Evolutionary conservation across 2,329 filamentous ascomycete species (phyloP).

Genomic region (Nemania sp.): DNA sequence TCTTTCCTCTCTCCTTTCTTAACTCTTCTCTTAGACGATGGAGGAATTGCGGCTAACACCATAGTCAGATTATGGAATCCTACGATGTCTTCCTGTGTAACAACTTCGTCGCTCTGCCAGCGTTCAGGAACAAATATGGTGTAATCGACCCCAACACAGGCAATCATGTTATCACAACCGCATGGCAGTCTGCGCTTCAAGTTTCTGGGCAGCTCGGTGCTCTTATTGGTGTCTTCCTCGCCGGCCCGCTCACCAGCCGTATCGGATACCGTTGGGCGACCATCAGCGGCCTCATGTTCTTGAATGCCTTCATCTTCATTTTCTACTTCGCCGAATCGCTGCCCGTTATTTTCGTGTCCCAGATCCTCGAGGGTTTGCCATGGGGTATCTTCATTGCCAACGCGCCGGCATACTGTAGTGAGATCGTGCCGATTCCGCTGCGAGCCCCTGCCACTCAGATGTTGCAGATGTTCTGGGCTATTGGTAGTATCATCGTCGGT

Average conservation of each 20-base stretch:
- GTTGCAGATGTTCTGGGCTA: slow-evolving; percentile 75
- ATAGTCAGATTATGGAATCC: slow-evolving; percentile 71
- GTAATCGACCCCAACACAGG: slow-evolving; percentile 48
- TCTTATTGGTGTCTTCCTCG: slow-evolving; percentile 69
- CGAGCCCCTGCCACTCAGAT: slow-evolving; percentile 70
- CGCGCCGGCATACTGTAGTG: slow-evolving; percentile 69
- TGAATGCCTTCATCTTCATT: slow-evolving; percentile 70
- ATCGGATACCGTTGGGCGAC: slow-evolving; percentile 72
- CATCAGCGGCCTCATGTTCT: slow-evolving; percentile 64
- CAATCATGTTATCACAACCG: slow-evolving; percentile 58
- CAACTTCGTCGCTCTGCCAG: slow-evolving; percentile 65
- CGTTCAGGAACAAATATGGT: slow-evolving; percentile 62
- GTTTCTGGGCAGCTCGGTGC: slow-evolving; percentile 68
- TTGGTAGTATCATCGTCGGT: slow-evolving; percentile 70
- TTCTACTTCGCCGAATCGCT: slow-evolving; percentile 60
- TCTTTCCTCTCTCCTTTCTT: slow-evolving; percentile 33
- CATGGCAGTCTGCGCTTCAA: slow-evolving; percentile 70
- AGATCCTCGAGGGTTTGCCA: slow-evolving; percentile 71
- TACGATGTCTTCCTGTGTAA: slow-evolving; percentile 72
- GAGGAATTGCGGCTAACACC: slow-evolving; percentile 37
- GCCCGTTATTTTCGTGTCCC: slow-evolving; percentile 62
- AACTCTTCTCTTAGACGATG: background rate
- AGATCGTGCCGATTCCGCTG: slow-evolving; percentile 70
- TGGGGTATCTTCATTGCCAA: slow-evolving; percentile 77
- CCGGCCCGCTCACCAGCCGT: slow-evolving; percentile 69